Conservation (phyloP, 2,329 filamentous ascomycete species). For the Bimuria novae-zelandiae region DNA sequence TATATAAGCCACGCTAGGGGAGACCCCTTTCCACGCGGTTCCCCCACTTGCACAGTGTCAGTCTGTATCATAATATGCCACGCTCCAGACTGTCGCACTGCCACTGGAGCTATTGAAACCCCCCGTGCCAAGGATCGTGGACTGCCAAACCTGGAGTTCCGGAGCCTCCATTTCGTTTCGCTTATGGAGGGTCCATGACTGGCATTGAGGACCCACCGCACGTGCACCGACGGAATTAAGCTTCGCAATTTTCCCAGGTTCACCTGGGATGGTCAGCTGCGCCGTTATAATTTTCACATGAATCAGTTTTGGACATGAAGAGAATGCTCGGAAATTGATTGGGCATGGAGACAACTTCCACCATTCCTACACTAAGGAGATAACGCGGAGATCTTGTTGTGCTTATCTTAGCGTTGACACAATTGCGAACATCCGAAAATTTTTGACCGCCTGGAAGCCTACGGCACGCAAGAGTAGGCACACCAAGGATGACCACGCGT, state of each 20-base stretch:
- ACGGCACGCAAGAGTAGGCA: neutral
- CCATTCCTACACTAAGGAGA: neutral
- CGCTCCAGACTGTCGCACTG: neutral
- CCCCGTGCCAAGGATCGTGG: conserved; percentile 7
- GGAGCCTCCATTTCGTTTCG: neutral
- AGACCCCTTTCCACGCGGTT: neutral
- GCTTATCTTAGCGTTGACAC: conserved; percentile 4
- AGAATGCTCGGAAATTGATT: neutral
- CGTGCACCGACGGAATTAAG: neutral
- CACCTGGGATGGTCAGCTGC: neutral
- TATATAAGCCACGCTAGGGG: neutral
- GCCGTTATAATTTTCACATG: conserved; percentile 2
- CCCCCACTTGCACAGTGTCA: neutral
- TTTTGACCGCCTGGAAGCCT: conserved; percentile 2
- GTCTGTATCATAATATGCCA: neutral
- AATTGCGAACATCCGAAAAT: conserved; percentile 5
- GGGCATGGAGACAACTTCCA: neutral
- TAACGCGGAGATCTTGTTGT: neutral
- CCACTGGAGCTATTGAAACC: conserved; percentile 1
- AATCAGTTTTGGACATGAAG: neutral
- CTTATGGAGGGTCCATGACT: neutral
- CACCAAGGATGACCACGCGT: neutral
- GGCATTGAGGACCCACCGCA: neutral
- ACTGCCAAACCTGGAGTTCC: neutral
- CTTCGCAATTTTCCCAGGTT: neutral